Evolutionary conservation across 768 basidiomycete genomes (phyloP).

Genomic region (Lentinus tigrinus): DNA sequence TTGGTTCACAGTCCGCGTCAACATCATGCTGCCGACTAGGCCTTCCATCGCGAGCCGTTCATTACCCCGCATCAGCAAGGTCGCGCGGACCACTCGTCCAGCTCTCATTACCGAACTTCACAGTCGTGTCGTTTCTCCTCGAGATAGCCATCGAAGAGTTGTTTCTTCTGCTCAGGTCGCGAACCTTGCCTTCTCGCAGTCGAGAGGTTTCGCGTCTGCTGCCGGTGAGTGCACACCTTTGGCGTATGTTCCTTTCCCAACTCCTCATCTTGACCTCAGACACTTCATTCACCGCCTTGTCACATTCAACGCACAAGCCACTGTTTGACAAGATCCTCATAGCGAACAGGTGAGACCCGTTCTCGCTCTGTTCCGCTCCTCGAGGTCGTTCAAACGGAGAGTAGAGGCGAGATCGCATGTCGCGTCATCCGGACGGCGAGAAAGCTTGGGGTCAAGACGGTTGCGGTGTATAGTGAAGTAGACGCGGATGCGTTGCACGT

Average conservation of each 20-base stretch:
- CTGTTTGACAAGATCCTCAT: constrained; percentile 91
- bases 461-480: constrained; percentile 89
- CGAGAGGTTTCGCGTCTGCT: constrained; percentile 6
- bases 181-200: neutral
- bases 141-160: neutral
- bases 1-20: too few species aligned
- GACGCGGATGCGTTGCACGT: constrained; percentile 84
- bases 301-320: constrained; percentile 33
- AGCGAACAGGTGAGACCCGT: constrained; percentile 70
- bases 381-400: neutral
- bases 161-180: neutral
- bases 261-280: neutral
- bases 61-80: neutral
- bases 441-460: constrained; percentile 86
- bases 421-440: constrained; percentile 89
- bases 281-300: neutral
- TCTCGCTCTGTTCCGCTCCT: neutral
- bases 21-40: neutral
- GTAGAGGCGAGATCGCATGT: constrained; percentile 93
- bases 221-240: constrained; percentile 2
- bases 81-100: neutral
- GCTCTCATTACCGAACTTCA: neutral
- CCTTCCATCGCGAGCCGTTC: neutral
- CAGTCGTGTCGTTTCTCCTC: neutral
- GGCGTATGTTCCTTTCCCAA: neutral